phyloP scores from a whole-genome alignment of 1,284 basidiomycete genomes.

The Retiboletus flavoniger region DNA sequence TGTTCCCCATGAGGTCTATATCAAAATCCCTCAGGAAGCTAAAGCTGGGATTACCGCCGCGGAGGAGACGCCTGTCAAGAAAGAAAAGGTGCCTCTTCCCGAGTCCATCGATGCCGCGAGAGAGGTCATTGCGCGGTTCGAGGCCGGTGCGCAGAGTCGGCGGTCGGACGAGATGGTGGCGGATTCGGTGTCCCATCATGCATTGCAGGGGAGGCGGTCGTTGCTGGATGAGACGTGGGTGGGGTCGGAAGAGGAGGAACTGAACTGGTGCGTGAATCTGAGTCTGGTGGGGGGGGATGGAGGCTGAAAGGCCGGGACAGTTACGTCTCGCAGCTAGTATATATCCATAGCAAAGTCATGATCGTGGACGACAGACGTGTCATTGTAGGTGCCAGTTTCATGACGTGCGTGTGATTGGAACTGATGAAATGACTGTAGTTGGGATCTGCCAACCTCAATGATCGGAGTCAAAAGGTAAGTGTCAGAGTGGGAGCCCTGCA shows the following conservation, averaged over 20 bases:
- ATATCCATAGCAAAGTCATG: slow-evolving; percentile 86
- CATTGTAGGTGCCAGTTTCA: slow-evolving; percentile 54
- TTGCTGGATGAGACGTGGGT: slow-evolving; percentile 78
- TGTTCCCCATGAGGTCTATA: slow-evolving; percentile 49
- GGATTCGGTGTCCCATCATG: slow-evolving; percentile 80
- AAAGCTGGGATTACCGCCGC: slow-evolving; percentile 41
- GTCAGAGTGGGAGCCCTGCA: background rate
- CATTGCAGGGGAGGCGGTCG: slow-evolving; percentile 58
- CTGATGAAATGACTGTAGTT: slow-evolving; percentile 47
- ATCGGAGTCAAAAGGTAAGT: slow-evolving; percentile 71
- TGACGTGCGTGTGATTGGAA: background rate
- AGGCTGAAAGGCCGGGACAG: slow-evolving; percentile 36
- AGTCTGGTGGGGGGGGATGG: background rate
- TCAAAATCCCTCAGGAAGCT: slow-evolving; percentile 50
- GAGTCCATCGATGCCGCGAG: slow-evolving; percentile 62
- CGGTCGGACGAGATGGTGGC: slow-evolving; percentile 60
- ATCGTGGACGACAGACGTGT: slow-evolving; percentile 89
- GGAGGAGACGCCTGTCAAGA: slow-evolving; percentile 54
- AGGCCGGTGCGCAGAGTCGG: slow-evolving; percentile 55
- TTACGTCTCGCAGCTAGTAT: slow-evolving; percentile 79
- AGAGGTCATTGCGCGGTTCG: slow-evolving; percentile 63
- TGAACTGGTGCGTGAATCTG: slow-evolving; percentile 56
- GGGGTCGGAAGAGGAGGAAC: slow-evolving; percentile 80
- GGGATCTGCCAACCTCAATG: slow-evolving; percentile 89
- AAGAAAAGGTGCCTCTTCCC: slow-evolving; percentile 66